Evolutionary conservation across 2,329 filamentous ascomycete genomes (phyloP).

Genomic region (Colletotrichum magnum): DNA sequence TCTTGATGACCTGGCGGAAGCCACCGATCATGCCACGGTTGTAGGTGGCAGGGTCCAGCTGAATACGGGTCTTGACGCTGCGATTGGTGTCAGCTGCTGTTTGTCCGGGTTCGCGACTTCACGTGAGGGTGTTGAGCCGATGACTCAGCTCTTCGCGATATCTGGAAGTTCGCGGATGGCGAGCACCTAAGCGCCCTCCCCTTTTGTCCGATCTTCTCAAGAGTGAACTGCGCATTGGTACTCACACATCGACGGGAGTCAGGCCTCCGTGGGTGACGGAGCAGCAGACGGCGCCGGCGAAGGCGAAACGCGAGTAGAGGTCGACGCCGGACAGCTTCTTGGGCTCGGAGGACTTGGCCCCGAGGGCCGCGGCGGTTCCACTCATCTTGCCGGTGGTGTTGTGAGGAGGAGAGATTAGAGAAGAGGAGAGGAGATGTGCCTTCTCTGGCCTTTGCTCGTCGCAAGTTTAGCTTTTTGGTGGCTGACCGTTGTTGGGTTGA

Average conservation of each 20-base stretch:
- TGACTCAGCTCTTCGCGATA: neutral
- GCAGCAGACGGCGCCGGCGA: conserved; percentile 97
- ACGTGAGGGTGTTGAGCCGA: neutral
- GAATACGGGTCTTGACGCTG: conserved; percentile 95
- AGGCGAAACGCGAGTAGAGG: conserved; percentile 90
- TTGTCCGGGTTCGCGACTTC: neutral
- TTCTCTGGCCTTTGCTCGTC: neutral
- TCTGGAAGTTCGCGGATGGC: neutral
- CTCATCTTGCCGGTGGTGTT: neutral
- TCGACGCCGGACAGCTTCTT: conserved; percentile 5
- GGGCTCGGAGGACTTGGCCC: neutral
- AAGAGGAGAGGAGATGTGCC: neutral
- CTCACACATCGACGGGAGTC: conserved; percentile 99
- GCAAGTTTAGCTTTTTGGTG: neutral
- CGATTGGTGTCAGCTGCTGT: neutral
- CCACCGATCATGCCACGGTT: conserved; percentile 89
- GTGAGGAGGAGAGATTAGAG: neutral
- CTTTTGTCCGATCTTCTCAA: no score
- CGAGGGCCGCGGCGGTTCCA: neutral
- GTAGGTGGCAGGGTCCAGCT: conserved; percentile 90
- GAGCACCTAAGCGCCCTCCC: no score
- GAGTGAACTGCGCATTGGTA: conserved; percentile 47
- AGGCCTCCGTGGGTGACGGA: conserved; percentile 96
- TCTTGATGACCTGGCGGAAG: conserved; percentile 87
- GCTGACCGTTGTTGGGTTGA: neutral